These are phyloP conservation scores for Kodamaea fungicola DNA, from an alignment of 1,139 yeast genomes.

Conservation along the genomic window DNA sequence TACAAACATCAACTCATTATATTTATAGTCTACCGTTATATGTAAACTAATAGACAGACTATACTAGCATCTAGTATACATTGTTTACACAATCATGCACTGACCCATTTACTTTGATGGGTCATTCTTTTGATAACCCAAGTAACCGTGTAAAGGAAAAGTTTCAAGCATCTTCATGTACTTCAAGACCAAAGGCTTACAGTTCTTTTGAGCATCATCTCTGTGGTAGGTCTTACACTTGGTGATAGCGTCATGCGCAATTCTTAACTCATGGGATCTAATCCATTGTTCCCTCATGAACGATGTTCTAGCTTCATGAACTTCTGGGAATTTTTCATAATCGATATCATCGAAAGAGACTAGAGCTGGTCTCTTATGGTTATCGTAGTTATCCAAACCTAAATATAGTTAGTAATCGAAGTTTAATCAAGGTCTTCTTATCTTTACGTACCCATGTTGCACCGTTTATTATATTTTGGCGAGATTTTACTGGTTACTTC, in stretches of 20 bases:
- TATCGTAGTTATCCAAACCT: slow-evolving; percentile 40
- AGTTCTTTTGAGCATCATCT: slow-evolving; percentile 72
- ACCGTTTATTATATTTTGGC: slow-evolving; percentile 14
- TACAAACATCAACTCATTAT: neutral
- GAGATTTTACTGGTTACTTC: slow-evolving; percentile 20
- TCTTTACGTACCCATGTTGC: slow-evolving; percentile 5
- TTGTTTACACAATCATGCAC: neutral
- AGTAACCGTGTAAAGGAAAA: slow-evolving; percentile 65
- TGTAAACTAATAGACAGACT: neutral
- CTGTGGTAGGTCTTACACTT: slow-evolving; percentile 74
- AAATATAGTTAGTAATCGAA: slow-evolving; percentile 4
- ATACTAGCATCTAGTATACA: neutral
- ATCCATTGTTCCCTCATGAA: slow-evolving; percentile 80
- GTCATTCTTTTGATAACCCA: slow-evolving; percentile 84
- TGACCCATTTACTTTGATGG: slow-evolving; percentile 54
- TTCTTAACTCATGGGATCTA: slow-evolving; percentile 63
- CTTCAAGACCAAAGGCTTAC: slow-evolving; percentile 61
- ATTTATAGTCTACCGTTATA: neutral
- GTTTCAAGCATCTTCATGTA: slow-evolving; percentile 74
- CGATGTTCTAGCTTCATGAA: slow-evolving; percentile 71
- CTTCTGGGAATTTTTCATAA: slow-evolving; percentile 61
- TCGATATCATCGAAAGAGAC: slow-evolving; percentile 84
- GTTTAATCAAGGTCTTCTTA: slow-evolving; percentile 8
- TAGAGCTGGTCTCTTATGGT: slow-evolving; percentile 65
- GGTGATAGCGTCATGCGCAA: slow-evolving; percentile 71